Evolutionary conservation across 805 yeast species (phyloP), one percentile per base, ranked within the genome.

Genomic region (Blastobotrys peoriensis): DNA sequence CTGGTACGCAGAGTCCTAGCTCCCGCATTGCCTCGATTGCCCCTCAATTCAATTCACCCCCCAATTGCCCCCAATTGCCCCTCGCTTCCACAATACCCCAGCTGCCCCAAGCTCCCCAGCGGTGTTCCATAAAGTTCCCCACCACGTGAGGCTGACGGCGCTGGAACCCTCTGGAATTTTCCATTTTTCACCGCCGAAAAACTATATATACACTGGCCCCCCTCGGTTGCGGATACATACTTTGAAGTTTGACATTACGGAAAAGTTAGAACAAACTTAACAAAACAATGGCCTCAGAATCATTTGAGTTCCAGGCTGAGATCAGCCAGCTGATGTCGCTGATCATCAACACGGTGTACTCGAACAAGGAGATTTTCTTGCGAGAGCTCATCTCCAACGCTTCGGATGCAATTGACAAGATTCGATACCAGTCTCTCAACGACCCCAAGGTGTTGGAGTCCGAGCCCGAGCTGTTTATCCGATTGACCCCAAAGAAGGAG

Each of bases 261-360:
- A 23, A 51, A 50, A 47, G 59, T 59, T n/a, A n/a, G n/a, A n/a
- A n/a, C n/a, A n/a, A n/a, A n/a, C n/a, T n/a, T n/a, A n/a, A n/a
- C n/a, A 8, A 25, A 8, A 25, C 8, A 25, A 25, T 25, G 30
- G 30, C 30, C 30, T 56, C 64, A 41, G 67, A 64, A 51, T 62
- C 66, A 38, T 64, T 57, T 54, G 98, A 91, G 78, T 93, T 93
- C 74, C 96, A 94, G 73, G 99, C 99, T 80, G 99, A 93, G 88
- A 93, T 93, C 73, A 87, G 98, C 83, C 98, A 93, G 95, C 79
- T 93, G 81, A 84, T 93, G 98, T 87, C 97, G 71, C 82, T 93
- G 79, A 87, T 93, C 88, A 93, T 93, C 76, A 93, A 93, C 87
- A 93, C 99, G 47, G 99, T 93, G 63, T 93, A 93, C 75, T 93